Evolutionary conservation across 176 grass and related monocot species (phyloP).

Genomic region (Oryza brachyantha): DNA sequence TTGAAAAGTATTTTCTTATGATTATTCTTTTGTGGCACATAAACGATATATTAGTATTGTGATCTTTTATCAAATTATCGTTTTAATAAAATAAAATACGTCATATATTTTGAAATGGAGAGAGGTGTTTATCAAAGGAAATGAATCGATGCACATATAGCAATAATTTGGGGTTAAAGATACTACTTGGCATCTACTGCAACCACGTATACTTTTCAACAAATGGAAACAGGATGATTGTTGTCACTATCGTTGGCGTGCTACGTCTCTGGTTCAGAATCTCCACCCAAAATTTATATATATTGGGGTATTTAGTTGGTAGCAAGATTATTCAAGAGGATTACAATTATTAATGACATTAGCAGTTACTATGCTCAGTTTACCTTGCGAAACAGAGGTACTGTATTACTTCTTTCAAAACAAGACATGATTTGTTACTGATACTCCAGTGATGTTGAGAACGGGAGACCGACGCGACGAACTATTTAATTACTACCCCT

Average conservation of each 20-base stretch:
- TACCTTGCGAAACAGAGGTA: not conserved
- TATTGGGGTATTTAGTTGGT: not conserved
- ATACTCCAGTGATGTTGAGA: too few species aligned
- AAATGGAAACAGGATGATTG: constrained; percentile 5
- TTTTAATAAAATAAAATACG: too few species aligned
- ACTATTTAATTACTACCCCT: too few species aligned
- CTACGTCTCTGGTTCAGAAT: not conserved
- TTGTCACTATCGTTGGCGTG: not conserved
- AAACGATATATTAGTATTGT: too few species aligned
- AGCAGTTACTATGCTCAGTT: not conserved
- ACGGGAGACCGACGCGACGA: too few species aligned
- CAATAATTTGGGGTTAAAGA: constrained; percentile 16
- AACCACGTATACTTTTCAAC: not conserved
- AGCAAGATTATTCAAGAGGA: not conserved
- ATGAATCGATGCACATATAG: not conserved
- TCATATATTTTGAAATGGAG: too few species aligned
- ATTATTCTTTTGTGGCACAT: too few species aligned
- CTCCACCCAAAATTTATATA: not conserved
- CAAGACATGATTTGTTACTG: too few species aligned
- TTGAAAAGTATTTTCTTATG: too few species aligned
- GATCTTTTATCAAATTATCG: too few species aligned
- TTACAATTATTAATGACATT: not conserved
- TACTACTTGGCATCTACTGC: constrained; percentile 7
- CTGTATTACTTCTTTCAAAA: too few species aligned
- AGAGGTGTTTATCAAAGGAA: constrained; percentile 13